Evolutionary conservation across 73 alveolate genomes (phyloP), one percentile per base, ranked within the genome.

Genomic region (Diophrys sp.): DNA sequence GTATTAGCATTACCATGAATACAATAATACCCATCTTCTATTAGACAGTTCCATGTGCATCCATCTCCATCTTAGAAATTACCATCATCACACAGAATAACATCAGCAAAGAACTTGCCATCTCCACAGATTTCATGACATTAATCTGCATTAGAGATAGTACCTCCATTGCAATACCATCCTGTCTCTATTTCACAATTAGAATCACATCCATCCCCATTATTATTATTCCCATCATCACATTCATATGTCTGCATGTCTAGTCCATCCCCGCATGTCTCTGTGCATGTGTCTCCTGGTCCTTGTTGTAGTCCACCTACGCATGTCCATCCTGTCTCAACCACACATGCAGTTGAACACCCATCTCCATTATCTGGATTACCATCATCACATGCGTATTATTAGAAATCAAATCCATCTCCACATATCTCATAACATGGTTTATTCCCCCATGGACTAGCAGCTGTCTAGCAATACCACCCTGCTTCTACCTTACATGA

Each of bases 71-170:
- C 30, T 28, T 23, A 8, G 23, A 54, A 23, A 73, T 81, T 73
- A 2, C 89, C 89, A 74, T 81, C 89, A 62, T 81, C 89, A 29
- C 89, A 81, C 56, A 32, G 31, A 5, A 34, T 32, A 18, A 33
- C 79, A 69, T 54, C 26, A 32, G 31, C 69, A 2, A 31, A 23
- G 33, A 31, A 11, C 32, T 28, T 71, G 54, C 79, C 79, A 27
- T 71, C 54, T 5, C 79, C 79, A 23, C 79, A 71, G 24, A 34
- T 71, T 31, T 71, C 54, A 25, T 31, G 54, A 23, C 79, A 71
- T 14, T 23, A 5, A 26, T 62, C 73, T n/a, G 14, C 31, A 23
- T 11, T 26, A 11, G 73, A 11, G 18, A 18, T 44, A 44, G 62
- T 44, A 5, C 62, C 62, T 53, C 86, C 86, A 0, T 77, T 29